Percentiles rank a stretch among this genome's conserved stretches.
Evolutionary conservation across 169 alveolate genomes (phyloP).

Genomic region (Babesia microti): DNA sequence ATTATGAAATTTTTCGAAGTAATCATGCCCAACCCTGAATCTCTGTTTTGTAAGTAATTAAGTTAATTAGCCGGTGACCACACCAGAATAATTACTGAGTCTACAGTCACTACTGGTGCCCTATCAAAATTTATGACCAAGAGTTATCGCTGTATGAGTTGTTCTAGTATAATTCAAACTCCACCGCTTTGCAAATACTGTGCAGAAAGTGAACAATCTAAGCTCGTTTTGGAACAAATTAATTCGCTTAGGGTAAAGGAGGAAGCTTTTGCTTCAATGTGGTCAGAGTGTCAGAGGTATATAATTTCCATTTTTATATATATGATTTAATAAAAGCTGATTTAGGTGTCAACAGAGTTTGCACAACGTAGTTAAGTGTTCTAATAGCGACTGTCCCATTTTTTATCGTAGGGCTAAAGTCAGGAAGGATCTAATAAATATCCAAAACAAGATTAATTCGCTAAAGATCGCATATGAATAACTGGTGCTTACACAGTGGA

Average conservation of each 20-base stretch:
- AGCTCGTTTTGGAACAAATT: conserved; percentile 60
- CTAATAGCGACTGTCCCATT: conserved; percentile 95
- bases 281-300: conserved; percentile 91
- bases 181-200: conserved; percentile 62
- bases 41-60: conserved; percentile 79
- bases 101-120: conserved; percentile 57
- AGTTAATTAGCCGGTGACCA: conserved; percentile 58
- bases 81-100: conserved; percentile 42
- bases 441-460: conserved; percentile 55
- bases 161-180: conserved; percentile 73
- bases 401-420: conserved; percentile 92
- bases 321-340: conserved; percentile 1
- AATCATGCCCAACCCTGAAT: conserved; percentile 80
- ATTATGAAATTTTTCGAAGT: conserved; percentile 83
- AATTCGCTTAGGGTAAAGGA: conserved; percentile 74
- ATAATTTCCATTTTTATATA: neutral
- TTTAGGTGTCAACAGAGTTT: conserved; percentile 90
- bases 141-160: conserved; percentile 81
- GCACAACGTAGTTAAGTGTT: conserved; percentile 89
- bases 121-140: conserved; percentile 81
- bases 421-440: conserved; percentile 69
- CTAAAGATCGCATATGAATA: conserved; percentile 28
- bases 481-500: no score
- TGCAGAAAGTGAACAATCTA: conserved; percentile 41
- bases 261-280: conserved; percentile 78